These are phyloP conservation scores for Leccinum pallidistipes DNA, from an alignment of 1,284 basidiomycete species.

Conservation along the genomic window DNA sequence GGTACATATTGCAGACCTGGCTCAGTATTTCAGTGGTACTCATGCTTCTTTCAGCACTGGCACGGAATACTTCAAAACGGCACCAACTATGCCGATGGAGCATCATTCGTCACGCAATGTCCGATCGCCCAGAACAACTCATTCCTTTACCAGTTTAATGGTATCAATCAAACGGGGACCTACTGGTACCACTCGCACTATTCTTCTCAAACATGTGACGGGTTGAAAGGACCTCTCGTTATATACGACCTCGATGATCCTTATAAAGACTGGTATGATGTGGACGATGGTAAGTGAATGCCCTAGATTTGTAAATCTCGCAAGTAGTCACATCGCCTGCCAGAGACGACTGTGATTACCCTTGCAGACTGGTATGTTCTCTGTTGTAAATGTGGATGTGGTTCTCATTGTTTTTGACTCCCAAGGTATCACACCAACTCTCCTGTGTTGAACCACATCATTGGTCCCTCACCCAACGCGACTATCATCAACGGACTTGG, in stretches of 20 bases:
- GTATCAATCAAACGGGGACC: slow-evolving; percentile 37
- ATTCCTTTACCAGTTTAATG: slow-evolving; percentile 40
- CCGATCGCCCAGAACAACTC: slow-evolving; percentile 40
- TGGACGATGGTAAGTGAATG: slow-evolving; percentile 36
- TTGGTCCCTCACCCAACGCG: slow-evolving; percentile 23
- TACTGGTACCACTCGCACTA: slow-evolving; percentile 51
- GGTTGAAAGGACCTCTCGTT: slow-evolving; percentile 30
- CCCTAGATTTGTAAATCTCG: not conserved
- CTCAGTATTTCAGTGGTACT: slow-evolving; percentile 27
- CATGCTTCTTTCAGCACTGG: slow-evolving; percentile 36
- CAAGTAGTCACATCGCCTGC: not conserved
- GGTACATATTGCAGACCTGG: slow-evolving; percentile 16
- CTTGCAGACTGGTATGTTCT: slow-evolving; percentile 28
- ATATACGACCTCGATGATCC: slow-evolving; percentile 39
- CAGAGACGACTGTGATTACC: slow-evolving; percentile 33
- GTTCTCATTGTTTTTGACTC: slow-evolving; percentile 20
- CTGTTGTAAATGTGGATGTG: not conserved
- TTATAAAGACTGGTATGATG: slow-evolving; percentile 30
- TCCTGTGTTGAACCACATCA: slow-evolving; percentile 20
- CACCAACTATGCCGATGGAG: slow-evolving; percentile 27
- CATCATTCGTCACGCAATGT: slow-evolving; percentile 43
- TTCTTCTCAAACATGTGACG: slow-evolving; percentile 35
- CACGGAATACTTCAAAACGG: slow-evolving; percentile 35
- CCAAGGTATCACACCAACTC: slow-evolving; percentile 34
- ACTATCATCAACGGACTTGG: slow-evolving; percentile 52